Evolutionary conservation across 2,329 filamentous ascomycete species (phyloP), one percentile per base, ranked within the genome.

Genomic region (Neobulgaria alba): DNA sequence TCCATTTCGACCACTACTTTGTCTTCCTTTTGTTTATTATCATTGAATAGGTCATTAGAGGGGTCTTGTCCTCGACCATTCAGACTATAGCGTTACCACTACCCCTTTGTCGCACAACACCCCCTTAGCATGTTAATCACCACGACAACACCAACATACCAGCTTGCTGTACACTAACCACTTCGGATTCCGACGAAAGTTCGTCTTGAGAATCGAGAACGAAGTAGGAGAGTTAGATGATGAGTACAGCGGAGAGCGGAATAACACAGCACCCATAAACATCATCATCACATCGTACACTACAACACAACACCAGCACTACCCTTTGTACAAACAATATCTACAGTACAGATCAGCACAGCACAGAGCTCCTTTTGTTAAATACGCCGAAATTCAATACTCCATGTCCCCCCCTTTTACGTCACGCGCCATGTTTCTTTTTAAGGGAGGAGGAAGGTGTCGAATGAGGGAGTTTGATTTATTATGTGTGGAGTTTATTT

Each of bases 291-390:
- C 23, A 26, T 12, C 7, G 12, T 26, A 26, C 7, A 26, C 23
- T 7, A 7, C 23, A 26, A 7, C 23, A 26, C 23, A 26, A 26
- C 23, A 26, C 7, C n/a, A n/a, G n/a, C n/a, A n/a, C n/a, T n/a
- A n/a, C n/a, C n/a, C 23, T 26, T 12, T 26, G 23, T 26, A 26
- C 23, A 26, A 26, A 7, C 23, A 26, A 7, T 26, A 26, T 12
- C 23, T n/a, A n/a, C n/a, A 26, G 12, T 26, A 26, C 23, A 26
- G n/a, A n/a, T n/a, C n/a, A n/a, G n/a, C n/a, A n/a, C n/a, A n/a
- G n/a, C n/a, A n/a, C n/a, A n/a, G n/a, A n/a, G n/a, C n/a, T 12
- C 23, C 23, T 41, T 39, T 46, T 37, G 21, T 43, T 43, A 17
- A 23, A 36, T 23, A 26, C 33, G 23, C 23, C 23, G 12, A 7